Evolutionary conservation across 768 basidiomycete species (phyloP).

Genomic region (Russula sp.): DNA sequence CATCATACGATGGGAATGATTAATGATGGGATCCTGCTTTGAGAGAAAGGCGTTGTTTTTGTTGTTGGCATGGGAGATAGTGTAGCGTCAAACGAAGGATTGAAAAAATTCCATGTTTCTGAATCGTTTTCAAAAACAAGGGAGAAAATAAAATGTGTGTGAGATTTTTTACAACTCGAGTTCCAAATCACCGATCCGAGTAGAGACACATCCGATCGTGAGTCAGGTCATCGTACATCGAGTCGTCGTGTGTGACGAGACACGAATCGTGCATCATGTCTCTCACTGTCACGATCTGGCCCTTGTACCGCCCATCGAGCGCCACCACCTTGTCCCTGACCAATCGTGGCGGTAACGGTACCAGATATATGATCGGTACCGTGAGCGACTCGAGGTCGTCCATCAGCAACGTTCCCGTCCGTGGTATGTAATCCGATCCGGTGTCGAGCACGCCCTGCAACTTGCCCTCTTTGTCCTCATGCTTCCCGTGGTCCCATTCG

Average conservation of each 20-base stretch:
- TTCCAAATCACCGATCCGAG: slow-evolving; percentile 6
- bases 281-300: slow-evolving; percentile 32
- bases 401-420: slow-evolving; percentile 36
- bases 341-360: slow-evolving; percentile 40
- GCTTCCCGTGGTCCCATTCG: slow-evolving; percentile 39
- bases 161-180: background rate
- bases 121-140: no score
- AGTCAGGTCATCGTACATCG: slow-evolving; percentile 28
- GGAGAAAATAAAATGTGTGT: background rate
- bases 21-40: background rate
- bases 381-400: slow-evolving; percentile 39
- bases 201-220: slow-evolving; percentile 28
- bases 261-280: slow-evolving; percentile 27
- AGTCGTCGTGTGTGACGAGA: slow-evolving; percentile 26
- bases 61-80: no score
- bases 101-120: no score
- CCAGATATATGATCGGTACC: slow-evolving; percentile 44
- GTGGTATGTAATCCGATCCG: slow-evolving; percentile 34
- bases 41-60: no score
- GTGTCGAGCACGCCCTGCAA: slow-evolving; percentile 35
- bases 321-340: slow-evolving; percentile 51
- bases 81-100: no score
- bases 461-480: slow-evolving; percentile 36
- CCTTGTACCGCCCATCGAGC: slow-evolving; percentile 45
- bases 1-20: background rate